These are phyloP conservation scores for Amphibolis antarctica DNA, from an alignment of 106 monocot species.

Conservation along the genomic window DNA sequence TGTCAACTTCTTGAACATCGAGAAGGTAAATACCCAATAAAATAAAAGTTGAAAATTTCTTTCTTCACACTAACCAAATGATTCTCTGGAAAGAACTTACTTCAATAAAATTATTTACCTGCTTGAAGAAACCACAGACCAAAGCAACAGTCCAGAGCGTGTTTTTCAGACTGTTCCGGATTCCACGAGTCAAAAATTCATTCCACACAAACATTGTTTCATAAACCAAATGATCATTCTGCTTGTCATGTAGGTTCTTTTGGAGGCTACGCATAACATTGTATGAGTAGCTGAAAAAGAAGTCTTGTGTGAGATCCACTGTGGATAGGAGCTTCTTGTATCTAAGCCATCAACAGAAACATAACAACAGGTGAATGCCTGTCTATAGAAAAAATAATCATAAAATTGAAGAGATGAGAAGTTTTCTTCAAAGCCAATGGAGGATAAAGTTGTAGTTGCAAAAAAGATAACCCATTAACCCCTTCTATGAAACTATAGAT, in stretches of 20 bases:
- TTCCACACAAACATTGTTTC: constrained; percentile 99
- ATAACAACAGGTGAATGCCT: not conserved
- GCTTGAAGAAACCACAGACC: constrained; percentile 92
- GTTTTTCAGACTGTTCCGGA: constrained; percentile 58
- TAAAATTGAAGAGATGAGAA: not conserved
- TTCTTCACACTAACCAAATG: not conserved
- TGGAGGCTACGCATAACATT: constrained; percentile 86
- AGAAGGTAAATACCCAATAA: too few species aligned
- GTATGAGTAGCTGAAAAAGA: constrained; percentile 98
- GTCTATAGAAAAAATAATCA: not conserved
- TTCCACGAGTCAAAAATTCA: constrained; percentile 71
- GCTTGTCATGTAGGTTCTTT: constrained; percentile 48
- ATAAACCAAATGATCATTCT: constrained; percentile 45
- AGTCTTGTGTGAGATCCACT: constrained; percentile 95
- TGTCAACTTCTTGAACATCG: too few species aligned
- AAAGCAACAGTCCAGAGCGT: constrained; percentile 84
- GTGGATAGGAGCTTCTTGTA: constrained; percentile 86
- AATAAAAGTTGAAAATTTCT: not conserved
- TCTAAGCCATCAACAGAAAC: constrained; percentile 31
- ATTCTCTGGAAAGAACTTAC: not conserved
- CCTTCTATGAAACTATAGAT: not conserved
- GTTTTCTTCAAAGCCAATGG: too few species aligned
- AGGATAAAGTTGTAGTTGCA: not conserved
- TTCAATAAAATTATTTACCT: constrained; percentile 30
- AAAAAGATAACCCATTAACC: not conserved